Conservation (phyloP, 768 basidiomycete species). For the Exidia glandulosa region DNA sequence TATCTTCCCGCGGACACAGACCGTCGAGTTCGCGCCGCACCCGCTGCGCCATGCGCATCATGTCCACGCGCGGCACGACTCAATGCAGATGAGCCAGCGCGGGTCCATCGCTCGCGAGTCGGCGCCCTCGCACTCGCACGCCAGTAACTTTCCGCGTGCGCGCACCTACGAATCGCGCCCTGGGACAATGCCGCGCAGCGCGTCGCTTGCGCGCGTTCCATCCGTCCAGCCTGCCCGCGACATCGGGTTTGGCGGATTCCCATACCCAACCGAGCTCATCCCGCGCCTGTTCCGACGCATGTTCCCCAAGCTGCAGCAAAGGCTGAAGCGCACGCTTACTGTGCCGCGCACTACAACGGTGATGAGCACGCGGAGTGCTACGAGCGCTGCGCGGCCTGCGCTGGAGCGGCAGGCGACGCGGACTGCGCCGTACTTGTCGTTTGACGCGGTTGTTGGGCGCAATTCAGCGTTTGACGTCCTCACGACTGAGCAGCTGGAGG, state of each 20-base stretch:
- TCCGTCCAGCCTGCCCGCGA: slow-evolving; percentile 5
- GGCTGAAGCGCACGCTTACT: slow-evolving; percentile 59
- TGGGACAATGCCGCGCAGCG: not conserved
- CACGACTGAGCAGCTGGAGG: slow-evolving; percentile 75
- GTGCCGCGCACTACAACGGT: slow-evolving; percentile 57
- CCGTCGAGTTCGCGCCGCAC: slow-evolving; percentile 41
- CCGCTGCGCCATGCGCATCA: slow-evolving; percentile 14
- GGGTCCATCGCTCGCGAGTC: too few species aligned
- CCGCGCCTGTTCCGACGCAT: slow-evolving; percentile 37
- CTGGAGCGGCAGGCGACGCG: slow-evolving; percentile 31
- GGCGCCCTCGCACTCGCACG: too few species aligned
- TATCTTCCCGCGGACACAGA: slow-evolving; percentile 29
- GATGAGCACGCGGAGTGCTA: slow-evolving; percentile 13
- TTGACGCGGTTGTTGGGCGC: slow-evolving; percentile 73
- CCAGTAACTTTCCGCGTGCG: slow-evolving; percentile 2
- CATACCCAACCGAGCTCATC: slow-evolving; percentile 24
- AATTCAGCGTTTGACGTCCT: slow-evolving; percentile 61
- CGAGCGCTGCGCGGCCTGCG: slow-evolving; percentile 9
- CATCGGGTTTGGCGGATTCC: slow-evolving; percentile 24
- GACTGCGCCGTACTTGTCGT: slow-evolving; percentile 70
- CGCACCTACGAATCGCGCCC: not conserved
- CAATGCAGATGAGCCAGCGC: slow-evolving; percentile 1
- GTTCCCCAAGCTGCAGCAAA: slow-evolving; percentile 53
- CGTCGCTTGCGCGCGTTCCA: not conserved
- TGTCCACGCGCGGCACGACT: slow-evolving; percentile 8